Evolutionary conservation across 2,329 filamentous ascomycete genomes (phyloP).

Genomic region (Diaporthe sp.): DNA sequence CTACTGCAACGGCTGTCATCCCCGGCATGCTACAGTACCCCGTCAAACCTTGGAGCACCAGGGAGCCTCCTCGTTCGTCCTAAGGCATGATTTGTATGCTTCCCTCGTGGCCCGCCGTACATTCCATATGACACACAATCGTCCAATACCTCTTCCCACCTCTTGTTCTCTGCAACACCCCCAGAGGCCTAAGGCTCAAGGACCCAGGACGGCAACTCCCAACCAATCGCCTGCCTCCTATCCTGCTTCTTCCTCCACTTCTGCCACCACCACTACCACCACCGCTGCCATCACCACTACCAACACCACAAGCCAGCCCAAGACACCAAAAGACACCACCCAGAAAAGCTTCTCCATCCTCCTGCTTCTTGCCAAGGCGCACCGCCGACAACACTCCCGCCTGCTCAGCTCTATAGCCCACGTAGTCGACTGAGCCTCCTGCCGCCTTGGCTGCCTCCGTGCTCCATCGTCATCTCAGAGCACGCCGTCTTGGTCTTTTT

Average conservation of each 20-base stretch:
- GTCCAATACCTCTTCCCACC: constrained; percentile 36
- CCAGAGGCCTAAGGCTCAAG: neutral
- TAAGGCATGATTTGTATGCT: constrained; percentile 19
- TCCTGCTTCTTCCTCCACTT: constrained; percentile 30
- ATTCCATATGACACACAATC: constrained; percentile 26
- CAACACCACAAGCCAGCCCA: constrained; percentile 1
- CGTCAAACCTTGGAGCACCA: constrained; percentile 26
- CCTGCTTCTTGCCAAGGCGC: constrained; percentile 6
- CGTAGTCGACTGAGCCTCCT: constrained; percentile 10
- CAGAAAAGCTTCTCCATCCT: constrained; percentile 14
- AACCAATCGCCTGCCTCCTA: constrained; percentile 23
- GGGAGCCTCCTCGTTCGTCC: constrained; percentile 29
- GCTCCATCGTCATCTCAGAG: neutral
- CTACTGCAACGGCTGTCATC: constrained; percentile 40
- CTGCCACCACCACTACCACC: constrained; percentile 2
- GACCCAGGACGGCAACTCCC: constrained; percentile 9
- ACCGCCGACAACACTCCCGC: constrained; percentile 26
- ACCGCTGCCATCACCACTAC: constrained; percentile 9
- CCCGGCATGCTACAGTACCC: constrained; percentile 29
- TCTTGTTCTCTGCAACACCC: constrained; percentile 8
- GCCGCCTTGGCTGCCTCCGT: constrained; percentile 1
- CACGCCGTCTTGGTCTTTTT: neutral
- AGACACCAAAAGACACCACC: constrained; percentile 6
- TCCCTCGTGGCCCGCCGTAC: constrained; percentile 23
- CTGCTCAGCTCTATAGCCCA: neutral